Evolutionary conservation across 1,139 yeast genomes (phyloP).

Genomic region (Meyerozyma carpophila): DNA sequence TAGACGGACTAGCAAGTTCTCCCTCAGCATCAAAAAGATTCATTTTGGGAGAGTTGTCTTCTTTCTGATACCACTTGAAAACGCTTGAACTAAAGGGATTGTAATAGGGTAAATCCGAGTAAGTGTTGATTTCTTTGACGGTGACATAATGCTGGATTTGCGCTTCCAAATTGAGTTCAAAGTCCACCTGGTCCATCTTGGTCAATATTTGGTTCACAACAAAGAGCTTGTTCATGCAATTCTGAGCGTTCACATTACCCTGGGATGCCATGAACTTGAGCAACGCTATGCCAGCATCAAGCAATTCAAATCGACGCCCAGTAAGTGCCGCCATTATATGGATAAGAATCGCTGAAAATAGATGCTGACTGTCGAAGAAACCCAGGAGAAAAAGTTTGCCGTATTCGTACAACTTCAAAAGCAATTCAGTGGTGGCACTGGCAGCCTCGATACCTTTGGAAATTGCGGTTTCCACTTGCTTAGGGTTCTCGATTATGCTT

Average conservation of each 20-base stretch:
- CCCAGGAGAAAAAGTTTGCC: slow-evolving; percentile 40
- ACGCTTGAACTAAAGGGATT: slow-evolving; percentile 6
- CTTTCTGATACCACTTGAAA: neutral
- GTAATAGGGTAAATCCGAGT: slow-evolving; percentile 5
- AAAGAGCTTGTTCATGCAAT: slow-evolving; percentile 18
- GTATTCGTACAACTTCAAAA: slow-evolving; percentile 29
- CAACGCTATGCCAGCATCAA: slow-evolving; percentile 29
- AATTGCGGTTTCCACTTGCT: slow-evolving; percentile 28
- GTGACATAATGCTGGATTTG: slow-evolving; percentile 10
- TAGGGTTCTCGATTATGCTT: slow-evolving; percentile 20
- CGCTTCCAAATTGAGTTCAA: slow-evolving; percentile 13
- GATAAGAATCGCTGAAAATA: slow-evolving; percentile 39
- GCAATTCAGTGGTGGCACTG: slow-evolving; percentile 33
- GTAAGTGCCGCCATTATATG: slow-evolving; percentile 34
- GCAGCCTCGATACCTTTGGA: slow-evolving; percentile 37
- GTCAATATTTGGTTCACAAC: slow-evolving; percentile 15
- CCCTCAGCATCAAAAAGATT: neutral
- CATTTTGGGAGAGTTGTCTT: neutral
- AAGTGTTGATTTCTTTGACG: slow-evolving; percentile 2
- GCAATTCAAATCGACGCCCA: slow-evolving; percentile 22
- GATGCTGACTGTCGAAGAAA: slow-evolving; percentile 50
- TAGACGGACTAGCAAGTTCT: neutral
- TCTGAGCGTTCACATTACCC: slow-evolving; percentile 40
- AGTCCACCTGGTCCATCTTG: slow-evolving; percentile 17
- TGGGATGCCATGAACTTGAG: slow-evolving; percentile 34